Conservation (phyloP, 805 yeast genomes). For the Tetrapisispora nanseiensis region DNA sequence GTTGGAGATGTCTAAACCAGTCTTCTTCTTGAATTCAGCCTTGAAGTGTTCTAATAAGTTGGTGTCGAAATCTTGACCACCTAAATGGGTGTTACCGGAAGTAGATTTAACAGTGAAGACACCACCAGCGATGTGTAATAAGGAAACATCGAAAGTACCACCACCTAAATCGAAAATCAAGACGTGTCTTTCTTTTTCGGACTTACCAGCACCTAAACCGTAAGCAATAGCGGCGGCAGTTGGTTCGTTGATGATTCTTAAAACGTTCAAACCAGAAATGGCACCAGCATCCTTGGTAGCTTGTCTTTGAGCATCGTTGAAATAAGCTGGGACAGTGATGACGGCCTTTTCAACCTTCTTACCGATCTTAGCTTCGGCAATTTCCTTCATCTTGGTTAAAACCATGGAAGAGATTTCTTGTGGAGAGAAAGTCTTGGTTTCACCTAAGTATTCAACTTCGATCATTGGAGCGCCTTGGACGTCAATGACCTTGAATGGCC, state of each 20-base stretch:
- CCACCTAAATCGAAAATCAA: conserved; percentile 1
- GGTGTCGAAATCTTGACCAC: background rate
- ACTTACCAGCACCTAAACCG: conserved; percentile 2
- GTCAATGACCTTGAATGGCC: conserved; percentile 71
- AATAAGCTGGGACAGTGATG: conserved; percentile 50
- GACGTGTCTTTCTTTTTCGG: conserved; percentile 1
- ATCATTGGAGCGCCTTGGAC: conserved; percentile 58
- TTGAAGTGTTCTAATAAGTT: conserved; percentile 34
- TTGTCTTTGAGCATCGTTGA: conserved; percentile 2
- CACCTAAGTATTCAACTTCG: conserved; percentile 61
- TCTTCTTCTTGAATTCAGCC: conserved; percentile 90
- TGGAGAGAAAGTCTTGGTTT: conserved; percentile 60
- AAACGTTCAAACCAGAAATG: conserved; percentile 1
- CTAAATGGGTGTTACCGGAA: background rate
- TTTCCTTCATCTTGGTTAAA: conserved; percentile 73
- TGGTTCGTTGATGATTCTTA: conserved; percentile 1
- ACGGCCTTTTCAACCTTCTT: conserved; percentile 65
- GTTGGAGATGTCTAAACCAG: conserved; percentile 76
- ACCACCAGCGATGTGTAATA: conserved; percentile 1
- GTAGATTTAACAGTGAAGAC: background rate
- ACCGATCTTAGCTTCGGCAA: conserved; percentile 70
- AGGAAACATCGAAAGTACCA: background rate
- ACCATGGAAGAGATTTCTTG: conserved; percentile 72
- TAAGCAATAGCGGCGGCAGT: conserved; percentile 3
- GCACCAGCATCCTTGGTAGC: conserved; percentile 2